Evolutionary conservation across 257 asterid genomes (phyloP).

Genomic region (Nicotiana attenuata): DNA sequence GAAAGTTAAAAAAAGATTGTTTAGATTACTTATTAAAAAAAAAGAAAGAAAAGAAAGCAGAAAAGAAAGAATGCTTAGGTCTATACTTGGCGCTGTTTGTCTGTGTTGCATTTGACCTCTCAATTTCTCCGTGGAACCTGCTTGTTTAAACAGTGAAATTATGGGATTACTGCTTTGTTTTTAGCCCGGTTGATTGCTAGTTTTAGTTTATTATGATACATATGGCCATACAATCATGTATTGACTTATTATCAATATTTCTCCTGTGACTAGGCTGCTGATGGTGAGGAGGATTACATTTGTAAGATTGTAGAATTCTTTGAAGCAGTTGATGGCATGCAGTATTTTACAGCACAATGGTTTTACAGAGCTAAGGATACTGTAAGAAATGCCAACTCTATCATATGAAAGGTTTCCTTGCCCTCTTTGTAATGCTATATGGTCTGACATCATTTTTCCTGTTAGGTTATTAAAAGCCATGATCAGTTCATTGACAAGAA

Average conservation of each 20-base stretch:
- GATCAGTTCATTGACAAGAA: constrained; percentile 16
- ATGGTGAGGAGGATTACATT: constrained; percentile 24
- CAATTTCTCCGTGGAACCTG: background rate
- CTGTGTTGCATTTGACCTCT: background rate
- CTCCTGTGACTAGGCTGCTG: constrained; percentile 19
- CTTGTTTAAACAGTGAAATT: background rate
- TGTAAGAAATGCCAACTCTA: constrained; percentile 19
- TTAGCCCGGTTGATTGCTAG: no score
- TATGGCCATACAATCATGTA: background rate
- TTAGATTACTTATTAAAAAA: no score
- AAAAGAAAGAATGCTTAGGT: no score
- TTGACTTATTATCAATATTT: background rate
- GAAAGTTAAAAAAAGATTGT: no score
- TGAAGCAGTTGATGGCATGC: constrained; percentile 17
- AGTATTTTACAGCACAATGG: constrained; percentile 34
- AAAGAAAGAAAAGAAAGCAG: background rate
- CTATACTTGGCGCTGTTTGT: background rate
- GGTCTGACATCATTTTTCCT: background rate
- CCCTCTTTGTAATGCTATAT: background rate
- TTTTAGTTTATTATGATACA: background rate
- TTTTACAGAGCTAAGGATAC: constrained; percentile 40
- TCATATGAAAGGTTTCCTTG: background rate
- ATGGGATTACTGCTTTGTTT: no score
- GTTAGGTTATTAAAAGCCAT: constrained; percentile 29
- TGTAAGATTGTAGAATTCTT: constrained; percentile 36